Conservation (phyloP, 2,329 filamentous ascomycete species). For the Exophiala phaeomuriformis region DNA sequence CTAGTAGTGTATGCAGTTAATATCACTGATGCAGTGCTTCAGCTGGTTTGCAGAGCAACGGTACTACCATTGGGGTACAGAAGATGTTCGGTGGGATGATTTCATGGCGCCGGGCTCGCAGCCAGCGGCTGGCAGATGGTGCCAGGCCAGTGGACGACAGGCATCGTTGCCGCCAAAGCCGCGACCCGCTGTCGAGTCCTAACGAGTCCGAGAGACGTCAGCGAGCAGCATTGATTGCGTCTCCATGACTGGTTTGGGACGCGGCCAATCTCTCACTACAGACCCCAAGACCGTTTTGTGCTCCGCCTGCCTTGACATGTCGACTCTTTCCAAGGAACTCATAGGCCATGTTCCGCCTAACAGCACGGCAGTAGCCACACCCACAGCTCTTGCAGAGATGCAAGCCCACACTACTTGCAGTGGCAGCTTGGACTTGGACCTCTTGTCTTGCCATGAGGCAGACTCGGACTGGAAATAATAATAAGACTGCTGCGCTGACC, state of each 20-base stretch:
- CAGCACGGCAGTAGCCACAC: not conserved
- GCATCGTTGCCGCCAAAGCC: not conserved
- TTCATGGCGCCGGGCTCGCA: not conserved
- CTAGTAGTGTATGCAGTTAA: too few species aligned
- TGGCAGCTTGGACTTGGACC: too few species aligned
- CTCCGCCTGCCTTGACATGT: not conserved
- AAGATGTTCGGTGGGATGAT: not conserved
- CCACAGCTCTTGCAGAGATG: too few species aligned
- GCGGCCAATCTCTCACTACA: not conserved
- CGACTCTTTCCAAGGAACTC: not conserved
- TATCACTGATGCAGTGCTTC: too few species aligned
- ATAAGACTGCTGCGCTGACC: too few species aligned
- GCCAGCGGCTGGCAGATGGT: not conserved
- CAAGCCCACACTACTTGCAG: too few species aligned
- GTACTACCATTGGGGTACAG: too few species aligned
- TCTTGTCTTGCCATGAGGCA: too few species aligned
- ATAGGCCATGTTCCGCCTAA: not conserved
- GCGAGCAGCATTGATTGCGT: constrained; percentile 1
- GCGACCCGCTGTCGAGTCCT: not conserved
- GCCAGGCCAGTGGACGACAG: not conserved
- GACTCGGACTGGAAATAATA: too few species aligned
- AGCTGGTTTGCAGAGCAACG: too few species aligned
- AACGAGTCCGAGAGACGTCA: not conserved
- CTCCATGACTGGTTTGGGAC: constrained; percentile 1
- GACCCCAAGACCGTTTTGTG: not conserved